Base-by-base conservation (phyloP, 768 basidiomycete species). In the Pisolithus microcarpus region DNA sequence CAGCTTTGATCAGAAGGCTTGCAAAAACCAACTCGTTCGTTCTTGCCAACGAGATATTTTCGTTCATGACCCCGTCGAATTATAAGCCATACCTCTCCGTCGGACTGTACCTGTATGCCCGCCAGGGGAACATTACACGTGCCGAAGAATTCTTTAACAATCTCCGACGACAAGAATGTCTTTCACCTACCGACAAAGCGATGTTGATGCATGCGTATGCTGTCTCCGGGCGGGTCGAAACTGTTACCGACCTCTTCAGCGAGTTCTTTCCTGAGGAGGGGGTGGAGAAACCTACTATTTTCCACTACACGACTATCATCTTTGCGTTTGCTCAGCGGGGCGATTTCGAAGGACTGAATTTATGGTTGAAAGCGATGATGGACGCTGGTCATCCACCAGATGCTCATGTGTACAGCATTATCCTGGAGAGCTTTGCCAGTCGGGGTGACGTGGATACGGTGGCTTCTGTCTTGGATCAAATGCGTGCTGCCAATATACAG, bases 161-260 rank as follows among this genome's bases (percentile, higher is more conserved):
- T 9, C 63, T 82, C 42, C 38, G 56, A 9, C 61, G 64, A 10
- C 60, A 58, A 18, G 57, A 63, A 4, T 61, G 65, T 61, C 62
- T 58, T 36, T 53, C 55, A 0, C 23, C 54, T 2, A 55, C 56
- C 15, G 71, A 74, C 44, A 66, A 69, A 38, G 69, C 71, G n/a
- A 69, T 75, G 66, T 59, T 81, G 24, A 68, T 91, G 62, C 77
- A 80, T 53, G 73, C 77, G 0, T 73, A 81, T 59, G 82, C 83
- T 5, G 66, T 72, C 28, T 60, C 69, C 10, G 77, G 77, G 13
- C 65, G 69, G 37, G 63, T 65, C 1, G 61, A 70, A 18, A 64
- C 66, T 36, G 76, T 78, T 21, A 65, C 73, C 8, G 63, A 69
- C 39, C 61, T 79, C 26, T 91, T 89, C 65, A 60, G 78, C 53